phyloP scores from a whole-genome alignment of 495 filamentous ascomycete genomes.

The Xylaria sp. region DNA sequence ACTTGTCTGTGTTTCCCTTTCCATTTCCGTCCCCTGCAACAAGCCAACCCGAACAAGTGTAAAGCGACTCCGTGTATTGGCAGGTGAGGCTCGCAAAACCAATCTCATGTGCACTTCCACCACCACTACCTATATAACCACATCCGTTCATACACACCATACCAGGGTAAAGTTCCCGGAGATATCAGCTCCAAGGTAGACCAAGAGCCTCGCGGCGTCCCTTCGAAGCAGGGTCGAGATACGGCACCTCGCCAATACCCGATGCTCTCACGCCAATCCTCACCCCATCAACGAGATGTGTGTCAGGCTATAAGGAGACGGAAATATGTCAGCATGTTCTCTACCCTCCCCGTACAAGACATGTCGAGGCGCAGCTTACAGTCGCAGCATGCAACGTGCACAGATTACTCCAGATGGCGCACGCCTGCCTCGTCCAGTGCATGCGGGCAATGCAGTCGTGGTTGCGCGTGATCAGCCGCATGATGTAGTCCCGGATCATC shows the following conservation, averaged over 20 bases:
- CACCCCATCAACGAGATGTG: constrained; percentile 47
- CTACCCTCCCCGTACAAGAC: not conserved
- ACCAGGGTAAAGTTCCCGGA: not conserved
- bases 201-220: constrained; percentile 55
- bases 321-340: not conserved
- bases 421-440: constrained; percentile 52
- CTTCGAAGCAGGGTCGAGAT: constrained; percentile 54
- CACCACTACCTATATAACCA: not conserved
- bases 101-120: not conserved
- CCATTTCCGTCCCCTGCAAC: not conserved
- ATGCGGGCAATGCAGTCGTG: constrained; percentile 52
- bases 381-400: constrained; percentile 52
- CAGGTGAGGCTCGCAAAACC: not conserved
- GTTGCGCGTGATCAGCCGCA: constrained; percentile 51
- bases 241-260: constrained; percentile 55
- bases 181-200: constrained; percentile 26
- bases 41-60: not conserved
- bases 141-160: not conserved
- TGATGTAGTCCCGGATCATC: constrained; percentile 49
- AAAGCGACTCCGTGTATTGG: not conserved
- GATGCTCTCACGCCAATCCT: constrained; percentile 51
- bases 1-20: not conserved
- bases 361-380: constrained; percentile 30
- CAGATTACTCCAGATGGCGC: constrained; percentile 48
- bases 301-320: constrained; percentile 45